These are phyloP conservation scores for Dactylellina leptospora DNA, from an alignment of 2,329 filamentous ascomycete species.

Conservation along the genomic window DNA sequence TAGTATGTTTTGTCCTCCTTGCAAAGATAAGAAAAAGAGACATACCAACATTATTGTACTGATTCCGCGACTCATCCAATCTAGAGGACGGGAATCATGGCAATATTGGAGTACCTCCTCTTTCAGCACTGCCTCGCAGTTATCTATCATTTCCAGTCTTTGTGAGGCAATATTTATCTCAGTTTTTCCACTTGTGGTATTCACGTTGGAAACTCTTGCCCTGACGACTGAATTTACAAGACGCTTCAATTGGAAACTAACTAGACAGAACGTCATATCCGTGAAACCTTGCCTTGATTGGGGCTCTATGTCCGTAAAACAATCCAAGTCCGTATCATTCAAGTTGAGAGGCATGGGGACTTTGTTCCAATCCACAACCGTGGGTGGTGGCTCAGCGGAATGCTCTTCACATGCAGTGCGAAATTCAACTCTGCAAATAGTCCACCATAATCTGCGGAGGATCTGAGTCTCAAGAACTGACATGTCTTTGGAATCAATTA, in stretches of 20 bases:
- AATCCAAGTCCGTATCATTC: constrained; percentile 8
- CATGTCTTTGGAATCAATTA: background rate
- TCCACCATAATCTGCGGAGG: constrained; percentile 10
- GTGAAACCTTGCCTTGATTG: constrained; percentile 2
- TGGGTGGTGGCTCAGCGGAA: background rate
- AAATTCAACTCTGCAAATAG: constrained; percentile 2
- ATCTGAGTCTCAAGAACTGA: constrained; percentile 12
- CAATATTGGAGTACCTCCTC: background rate
- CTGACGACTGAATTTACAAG: constrained; percentile 5
- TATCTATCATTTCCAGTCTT: constrained; percentile 3
- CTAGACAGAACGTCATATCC: constrained; percentile 12
- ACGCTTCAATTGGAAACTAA: constrained; percentile 4
- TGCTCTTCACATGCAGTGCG: constrained; percentile 1
- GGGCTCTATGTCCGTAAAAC: background rate
- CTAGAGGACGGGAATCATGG: constrained; percentile 7
- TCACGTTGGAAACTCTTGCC: no score
- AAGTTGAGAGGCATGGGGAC: constrained; percentile 15
- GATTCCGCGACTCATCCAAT: constrained; percentile 13
- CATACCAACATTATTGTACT: constrained; percentile 16
- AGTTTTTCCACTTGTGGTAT: background rate
- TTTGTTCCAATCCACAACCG: constrained; percentile 2
- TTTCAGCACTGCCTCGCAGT: background rate
- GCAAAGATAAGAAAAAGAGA: background rate
- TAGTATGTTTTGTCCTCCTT: no score
- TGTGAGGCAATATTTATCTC: background rate